Evolutionary conservation across 2,329 filamentous ascomycete species (phyloP).

Genomic region (Epicoccum nigrum): DNA sequence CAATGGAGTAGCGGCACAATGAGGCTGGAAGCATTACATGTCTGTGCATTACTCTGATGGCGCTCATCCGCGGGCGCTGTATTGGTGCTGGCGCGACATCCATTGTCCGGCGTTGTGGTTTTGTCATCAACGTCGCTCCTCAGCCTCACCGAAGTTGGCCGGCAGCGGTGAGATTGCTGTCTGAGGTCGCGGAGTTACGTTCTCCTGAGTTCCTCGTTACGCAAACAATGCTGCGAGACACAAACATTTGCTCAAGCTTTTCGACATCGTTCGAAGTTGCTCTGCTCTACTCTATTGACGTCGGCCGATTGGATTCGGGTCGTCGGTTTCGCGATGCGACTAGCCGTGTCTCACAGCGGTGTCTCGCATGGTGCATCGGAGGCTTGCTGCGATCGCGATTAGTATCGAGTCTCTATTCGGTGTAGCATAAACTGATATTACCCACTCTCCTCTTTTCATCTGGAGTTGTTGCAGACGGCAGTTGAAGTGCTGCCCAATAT

Average conservation of each 20-base stretch:
- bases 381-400: constrained; percentile 18
- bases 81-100: constrained; percentile 16
- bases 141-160: constrained; percentile 14
- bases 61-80: constrained; percentile 13
- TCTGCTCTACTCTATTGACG: neutral
- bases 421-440: constrained; percentile 14
- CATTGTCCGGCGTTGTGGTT: constrained; percentile 8
- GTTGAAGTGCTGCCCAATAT: constrained; percentile 5
- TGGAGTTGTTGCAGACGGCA: constrained; percentile 6
- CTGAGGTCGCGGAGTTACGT: constrained; percentile 1
- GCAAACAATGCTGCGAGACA: neutral
- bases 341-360: constrained; percentile 15
- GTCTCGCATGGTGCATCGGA: constrained; percentile 13
- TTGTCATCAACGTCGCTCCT: constrained; percentile 21
- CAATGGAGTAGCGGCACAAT: constrained; percentile 26
- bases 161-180: constrained; percentile 4
- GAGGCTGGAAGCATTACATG: constrained; percentile 2
- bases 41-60: constrained; percentile 16
- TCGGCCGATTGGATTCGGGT: constrained; percentile 17
- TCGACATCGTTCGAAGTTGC: neutral
- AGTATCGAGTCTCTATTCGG: constrained; percentile 8
- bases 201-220: neutral
- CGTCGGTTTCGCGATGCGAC: constrained; percentile 8
- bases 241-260: neutral
- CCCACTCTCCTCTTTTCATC: constrained; percentile 17